These are phyloP conservation scores for Lactifluus volemus DNA, from an alignment of 768 basidiomycete genomes.

Conservation along the genomic window DNA sequence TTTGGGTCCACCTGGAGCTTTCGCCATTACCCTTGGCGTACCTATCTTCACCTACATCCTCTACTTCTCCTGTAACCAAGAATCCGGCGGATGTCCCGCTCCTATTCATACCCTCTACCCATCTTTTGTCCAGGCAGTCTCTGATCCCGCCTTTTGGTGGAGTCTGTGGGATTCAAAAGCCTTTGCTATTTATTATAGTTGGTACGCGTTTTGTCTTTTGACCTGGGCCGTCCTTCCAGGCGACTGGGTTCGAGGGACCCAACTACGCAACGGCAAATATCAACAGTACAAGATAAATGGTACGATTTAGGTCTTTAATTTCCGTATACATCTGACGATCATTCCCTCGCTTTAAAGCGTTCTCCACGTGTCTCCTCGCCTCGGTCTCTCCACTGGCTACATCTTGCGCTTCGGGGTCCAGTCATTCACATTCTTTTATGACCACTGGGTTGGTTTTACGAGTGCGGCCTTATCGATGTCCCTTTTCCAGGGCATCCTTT, in stretches of 20 bases:
- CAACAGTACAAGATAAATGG: conserved; percentile 95
- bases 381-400: conserved; percentile 62
- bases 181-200: conserved; percentile 63
- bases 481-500: conserved; percentile 58
- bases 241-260: conserved; percentile 30
- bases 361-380: conserved; percentile 78
- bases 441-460: conserved; percentile 84
- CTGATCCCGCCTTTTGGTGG: conserved; percentile 53
- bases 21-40: conserved; percentile 59
- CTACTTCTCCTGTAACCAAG: conserved; percentile 70
- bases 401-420: conserved; percentile 68
- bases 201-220: conserved; percentile 84
- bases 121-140: conserved; percentile 39
- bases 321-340: background rate
- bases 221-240: conserved; percentile 76
- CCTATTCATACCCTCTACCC: conserved; percentile 33
- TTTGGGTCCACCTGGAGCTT: conserved; percentile 69
- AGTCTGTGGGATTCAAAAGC: conserved; percentile 81
- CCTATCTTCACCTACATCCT: conserved; percentile 66
- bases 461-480: conserved; percentile 80
- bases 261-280: conserved; percentile 62
- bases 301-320: conserved; percentile 29
- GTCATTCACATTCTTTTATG: conserved; percentile 83
- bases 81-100: conserved; percentile 62
- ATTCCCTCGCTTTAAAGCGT: conserved; percentile 41